Percentiles rank a stretch among this genome's conserved stretches.
phyloP scores from a whole-genome alignment of 2,329 filamentous ascomycete species.

The Sphaerulina musiva region DNA sequence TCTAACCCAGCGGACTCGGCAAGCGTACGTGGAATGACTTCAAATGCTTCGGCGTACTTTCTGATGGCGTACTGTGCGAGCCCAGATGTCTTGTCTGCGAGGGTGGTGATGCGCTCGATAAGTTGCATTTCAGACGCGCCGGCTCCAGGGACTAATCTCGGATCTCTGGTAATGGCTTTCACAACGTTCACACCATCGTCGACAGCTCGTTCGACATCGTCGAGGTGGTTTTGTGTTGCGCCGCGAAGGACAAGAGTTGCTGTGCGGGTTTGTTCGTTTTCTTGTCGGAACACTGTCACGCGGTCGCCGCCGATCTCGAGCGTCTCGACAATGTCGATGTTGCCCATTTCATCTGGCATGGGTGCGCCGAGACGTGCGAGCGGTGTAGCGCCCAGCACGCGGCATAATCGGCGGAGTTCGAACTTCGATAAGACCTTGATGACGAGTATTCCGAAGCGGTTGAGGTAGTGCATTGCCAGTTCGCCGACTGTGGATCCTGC shows the following conservation, averaged over 20 bases:
- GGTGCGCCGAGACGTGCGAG: constrained; percentile 89
- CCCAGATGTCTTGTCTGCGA: constrained; percentile 87
- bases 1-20: constrained; percentile 94
- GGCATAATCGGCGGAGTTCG: constrained; percentile 87
- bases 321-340: constrained; percentile 89
- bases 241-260: constrained; percentile 90
- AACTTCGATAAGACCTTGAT: constrained; percentile 99
- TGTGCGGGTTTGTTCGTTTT: constrained; percentile 84
- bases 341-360: constrained; percentile 99
- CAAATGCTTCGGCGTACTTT: constrained; percentile 95
- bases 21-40: constrained; percentile 88
- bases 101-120: constrained; percentile 81
- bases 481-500: constrained; percentile 93
- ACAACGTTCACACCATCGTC: constrained; percentile 98
- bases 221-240: constrained; percentile 95
- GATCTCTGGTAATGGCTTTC: constrained; percentile 93
- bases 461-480: constrained; percentile 93
- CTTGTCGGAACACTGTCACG: constrained; percentile 96
- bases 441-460: constrained; percentile 90
- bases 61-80: constrained; percentile 94
- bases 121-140: constrained; percentile 93
- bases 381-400: constrained; percentile 94
- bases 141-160: constrained; percentile 84
- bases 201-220: constrained; percentile 92
- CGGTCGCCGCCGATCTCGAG: constrained; percentile 96